These are phyloP conservation scores for Perkinsela sp. DNA, from an alignment of 208 protist species.

Conservation along the genomic window DNA sequence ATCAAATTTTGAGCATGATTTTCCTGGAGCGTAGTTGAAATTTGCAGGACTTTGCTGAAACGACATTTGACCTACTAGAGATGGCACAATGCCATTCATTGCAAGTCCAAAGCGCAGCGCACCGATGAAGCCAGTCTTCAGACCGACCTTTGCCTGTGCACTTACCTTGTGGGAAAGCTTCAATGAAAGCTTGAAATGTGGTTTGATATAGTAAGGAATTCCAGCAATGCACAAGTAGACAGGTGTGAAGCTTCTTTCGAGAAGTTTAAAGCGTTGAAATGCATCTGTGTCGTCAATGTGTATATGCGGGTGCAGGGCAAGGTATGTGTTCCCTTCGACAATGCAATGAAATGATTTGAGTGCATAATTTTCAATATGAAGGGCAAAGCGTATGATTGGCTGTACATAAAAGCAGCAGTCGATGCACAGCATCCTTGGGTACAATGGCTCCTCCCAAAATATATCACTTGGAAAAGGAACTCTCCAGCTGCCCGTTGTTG, in stretches of 20 bases:
- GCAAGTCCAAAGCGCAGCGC: neutral
- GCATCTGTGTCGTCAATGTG: neutral
- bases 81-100: neutral
- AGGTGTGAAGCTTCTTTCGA: neutral
- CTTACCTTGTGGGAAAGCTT: neutral
- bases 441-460: neutral
- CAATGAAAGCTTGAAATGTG: neutral
- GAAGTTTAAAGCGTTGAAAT: neutral
- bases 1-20: neutral
- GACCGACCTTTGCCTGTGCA: neutral
- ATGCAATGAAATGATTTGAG: neutral
- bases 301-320: neutral
- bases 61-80: neutral
- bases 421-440: neutral
- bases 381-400: neutral
- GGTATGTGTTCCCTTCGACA: neutral
- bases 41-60: neutral
- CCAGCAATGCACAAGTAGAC: neutral
- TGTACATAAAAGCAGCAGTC: neutral
- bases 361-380: constrained; percentile 1
- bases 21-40: neutral
- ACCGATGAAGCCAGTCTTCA: neutral
- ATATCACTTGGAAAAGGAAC: neutral
- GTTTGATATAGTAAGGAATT: neutral
- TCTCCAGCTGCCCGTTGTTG: neutral